Conservation (phyloP, 768 basidiomycete species). For the Termitomyces sp. region DNA sequence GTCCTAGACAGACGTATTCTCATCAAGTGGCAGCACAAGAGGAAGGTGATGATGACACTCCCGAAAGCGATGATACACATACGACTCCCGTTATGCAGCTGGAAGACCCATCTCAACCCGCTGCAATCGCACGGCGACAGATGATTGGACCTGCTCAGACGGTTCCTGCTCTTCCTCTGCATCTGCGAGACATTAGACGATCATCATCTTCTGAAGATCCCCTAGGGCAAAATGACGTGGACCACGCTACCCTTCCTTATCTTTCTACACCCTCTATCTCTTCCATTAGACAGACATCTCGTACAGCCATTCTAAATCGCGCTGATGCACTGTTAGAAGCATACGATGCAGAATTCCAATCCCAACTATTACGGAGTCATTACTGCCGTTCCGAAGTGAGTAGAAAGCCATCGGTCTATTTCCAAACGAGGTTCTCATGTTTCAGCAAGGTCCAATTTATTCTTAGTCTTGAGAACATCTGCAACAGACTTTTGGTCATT, state of each 20-base stretch:
- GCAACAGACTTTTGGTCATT: constrained; percentile 85
- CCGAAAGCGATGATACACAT: constrained; percentile 26
- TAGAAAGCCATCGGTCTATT: constrained; percentile 3
- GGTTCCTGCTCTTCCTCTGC: constrained; percentile 66
- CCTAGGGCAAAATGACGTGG: constrained; percentile 60
- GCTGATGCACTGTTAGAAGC: constrained; percentile 59
- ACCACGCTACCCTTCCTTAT: constrained; percentile 43
- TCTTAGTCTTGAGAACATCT: constrained; percentile 86
- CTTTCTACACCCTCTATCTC: constrained; percentile 73
- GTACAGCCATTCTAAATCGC: constrained; percentile 37
- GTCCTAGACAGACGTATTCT: constrained; percentile 16
- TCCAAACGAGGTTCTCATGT: constrained; percentile 5
- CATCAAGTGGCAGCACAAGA: constrained; percentile 26
- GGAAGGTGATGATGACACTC: constrained; percentile 41
- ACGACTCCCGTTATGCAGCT: constrained; percentile 11
- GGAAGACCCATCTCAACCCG: constrained; percentile 14
- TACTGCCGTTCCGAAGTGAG: constrained; percentile 85
- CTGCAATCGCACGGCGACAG: constrained; percentile 33
- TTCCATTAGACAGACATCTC: constrained; percentile 39
- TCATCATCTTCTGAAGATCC: constrained; percentile 70
- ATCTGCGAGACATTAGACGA: constrained; percentile 46
- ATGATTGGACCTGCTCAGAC: constrained; percentile 70
- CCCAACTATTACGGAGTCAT: constrained; percentile 75
- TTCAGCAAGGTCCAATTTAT: constrained; percentile 73
- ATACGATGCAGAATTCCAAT: constrained; percentile 67